Conservation (phyloP, 2,329 filamentous ascomycete species). For the Teratosphaeria gauchensis region DNA sequence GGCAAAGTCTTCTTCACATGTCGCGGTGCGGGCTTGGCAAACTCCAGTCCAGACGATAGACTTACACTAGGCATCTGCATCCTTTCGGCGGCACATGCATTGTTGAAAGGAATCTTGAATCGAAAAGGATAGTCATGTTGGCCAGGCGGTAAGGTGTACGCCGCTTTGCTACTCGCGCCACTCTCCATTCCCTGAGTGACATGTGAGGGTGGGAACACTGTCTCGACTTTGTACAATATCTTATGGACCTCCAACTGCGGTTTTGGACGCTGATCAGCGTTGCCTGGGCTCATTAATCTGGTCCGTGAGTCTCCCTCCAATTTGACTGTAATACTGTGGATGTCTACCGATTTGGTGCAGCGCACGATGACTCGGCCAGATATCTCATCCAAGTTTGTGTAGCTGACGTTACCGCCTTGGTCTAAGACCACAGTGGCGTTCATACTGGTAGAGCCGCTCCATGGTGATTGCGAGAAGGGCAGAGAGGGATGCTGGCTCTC, state of each 20-base stretch:
- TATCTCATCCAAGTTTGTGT: slow-evolving; percentile 67
- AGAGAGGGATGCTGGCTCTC: slow-evolving; percentile 3
- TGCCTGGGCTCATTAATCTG: slow-evolving; percentile 45
- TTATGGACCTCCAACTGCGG: slow-evolving; percentile 44
- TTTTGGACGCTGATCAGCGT: slow-evolving; percentile 35
- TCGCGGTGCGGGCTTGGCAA: slow-evolving; percentile 37
- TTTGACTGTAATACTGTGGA: slow-evolving; percentile 60
- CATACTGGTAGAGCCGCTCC: slow-evolving; percentile 10
- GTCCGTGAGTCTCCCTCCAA: slow-evolving; percentile 72
- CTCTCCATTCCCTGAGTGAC: slow-evolving; percentile 23
- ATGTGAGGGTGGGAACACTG: slow-evolving; percentile 57
- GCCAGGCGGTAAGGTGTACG: slow-evolving; percentile 56
- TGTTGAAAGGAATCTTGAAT: slow-evolving; percentile 67
- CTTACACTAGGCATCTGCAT: slow-evolving; percentile 34
- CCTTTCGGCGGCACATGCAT: slow-evolving; percentile 48
- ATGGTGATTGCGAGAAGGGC: slow-evolving; percentile 5
- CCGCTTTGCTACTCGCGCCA: slow-evolving; percentile 24
- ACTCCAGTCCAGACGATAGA: slow-evolving; percentile 34
- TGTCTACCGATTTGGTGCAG: slow-evolving; percentile 34
- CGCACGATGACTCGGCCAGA: slow-evolving; percentile 45
- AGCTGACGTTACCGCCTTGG: slow-evolving; percentile 19
- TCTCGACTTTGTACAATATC: slow-evolving; percentile 63
- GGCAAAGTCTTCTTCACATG: slow-evolving; percentile 84
- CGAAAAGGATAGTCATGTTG: slow-evolving; percentile 67
- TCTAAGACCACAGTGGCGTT: slow-evolving; percentile 25